phyloP scores from a whole-genome alignment of 208 protist species.

The Trypanosomatidae sp. region DNA sequence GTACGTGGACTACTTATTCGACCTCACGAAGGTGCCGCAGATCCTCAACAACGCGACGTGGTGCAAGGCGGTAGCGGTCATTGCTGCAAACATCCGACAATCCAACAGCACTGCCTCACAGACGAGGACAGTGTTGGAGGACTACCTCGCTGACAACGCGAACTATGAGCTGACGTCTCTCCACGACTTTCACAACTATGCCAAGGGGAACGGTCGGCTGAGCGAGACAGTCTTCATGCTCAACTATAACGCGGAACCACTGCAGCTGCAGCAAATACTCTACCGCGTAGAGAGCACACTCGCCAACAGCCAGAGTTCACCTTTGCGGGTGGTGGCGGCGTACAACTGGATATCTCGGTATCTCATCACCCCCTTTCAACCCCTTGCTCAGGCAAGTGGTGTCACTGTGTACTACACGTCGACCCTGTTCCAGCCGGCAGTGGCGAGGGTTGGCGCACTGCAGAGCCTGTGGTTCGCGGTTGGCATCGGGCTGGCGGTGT shows the following conservation, averaged over 20 bases:
- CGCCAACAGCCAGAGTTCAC: conserved; percentile 12
- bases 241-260: background rate
- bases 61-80: conserved; percentile 6
- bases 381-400: background rate
- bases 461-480: conserved; percentile 48
- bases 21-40: conserved; percentile 14
- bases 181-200: conserved; percentile 27
- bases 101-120: conserved; percentile 8
- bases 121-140: conserved; percentile 23
- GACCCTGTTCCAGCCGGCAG: conserved; percentile 22
- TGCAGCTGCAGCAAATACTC: conserved; percentile 14
- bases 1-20: conserved; percentile 42
- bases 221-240: conserved; percentile 29
- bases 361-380: background rate
- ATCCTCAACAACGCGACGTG: conserved; percentile 7
- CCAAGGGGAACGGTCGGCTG: conserved; percentile 19
- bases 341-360: conserved; percentile 21
- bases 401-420: conserved; percentile 27
- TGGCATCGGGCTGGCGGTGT: conserved; percentile 41
- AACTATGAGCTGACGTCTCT: conserved; percentile 7
- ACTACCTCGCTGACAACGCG: conserved; percentile 19
- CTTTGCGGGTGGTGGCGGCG: conserved; percentile 5
- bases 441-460: conserved; percentile 25
- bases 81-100: conserved; percentile 2
- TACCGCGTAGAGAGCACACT: conserved; percentile 22